phyloP scores from a whole-genome alignment of 2,329 filamentous ascomycete species.

The Gyromitra esculenta region DNA sequence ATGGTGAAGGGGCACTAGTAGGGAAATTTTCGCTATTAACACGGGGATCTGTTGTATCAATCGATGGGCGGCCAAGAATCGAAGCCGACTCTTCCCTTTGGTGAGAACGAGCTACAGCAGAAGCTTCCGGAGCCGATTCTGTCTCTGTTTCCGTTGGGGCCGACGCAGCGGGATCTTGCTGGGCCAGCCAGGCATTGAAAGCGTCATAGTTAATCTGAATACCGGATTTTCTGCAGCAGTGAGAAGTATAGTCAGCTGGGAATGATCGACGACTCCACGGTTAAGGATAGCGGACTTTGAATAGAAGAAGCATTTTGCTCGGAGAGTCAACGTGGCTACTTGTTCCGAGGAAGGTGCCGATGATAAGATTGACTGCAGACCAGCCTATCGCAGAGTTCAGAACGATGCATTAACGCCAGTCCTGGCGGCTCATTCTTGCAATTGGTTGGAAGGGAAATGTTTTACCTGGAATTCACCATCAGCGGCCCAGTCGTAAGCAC shows the following conservation, averaged over 20 bases:
- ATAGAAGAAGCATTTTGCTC: slow-evolving; percentile 77
- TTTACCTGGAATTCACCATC: slow-evolving; percentile 74
- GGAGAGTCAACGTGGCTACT: slow-evolving; percentile 68
- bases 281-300: slow-evolving; percentile 60
- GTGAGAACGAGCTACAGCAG: slow-evolving; percentile 59
- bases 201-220: slow-evolving; percentile 70
- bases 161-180: slow-evolving; percentile 52
- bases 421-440: slow-evolving; percentile 16
- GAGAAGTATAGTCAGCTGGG: slow-evolving; percentile 8
- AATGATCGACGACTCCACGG: neutral
- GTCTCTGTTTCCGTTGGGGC: neutral
- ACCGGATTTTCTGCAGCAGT: slow-evolving; percentile 43
- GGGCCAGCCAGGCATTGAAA: slow-evolving; percentile 73
- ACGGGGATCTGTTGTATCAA: slow-evolving; percentile 32
- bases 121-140: slow-evolving; percentile 59
- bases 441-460: slow-evolving; percentile 30
- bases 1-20: slow-evolving; percentile 27
- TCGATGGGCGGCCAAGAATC: slow-evolving; percentile 37
- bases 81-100: slow-evolving; percentile 57
- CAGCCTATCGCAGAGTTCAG: slow-evolving; percentile 62
- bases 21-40: slow-evolving; percentile 41
- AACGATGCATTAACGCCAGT: slow-evolving; percentile 29
- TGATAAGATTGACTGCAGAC: slow-evolving; percentile 72
- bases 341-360: slow-evolving; percentile 67
- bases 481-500: slow-evolving; percentile 73